Percentiles rank a stretch among this genome's conserved stretches.
phyloP scores from a whole-genome alignment of 306 rosid genomes.

The Urtica urens region DNA sequence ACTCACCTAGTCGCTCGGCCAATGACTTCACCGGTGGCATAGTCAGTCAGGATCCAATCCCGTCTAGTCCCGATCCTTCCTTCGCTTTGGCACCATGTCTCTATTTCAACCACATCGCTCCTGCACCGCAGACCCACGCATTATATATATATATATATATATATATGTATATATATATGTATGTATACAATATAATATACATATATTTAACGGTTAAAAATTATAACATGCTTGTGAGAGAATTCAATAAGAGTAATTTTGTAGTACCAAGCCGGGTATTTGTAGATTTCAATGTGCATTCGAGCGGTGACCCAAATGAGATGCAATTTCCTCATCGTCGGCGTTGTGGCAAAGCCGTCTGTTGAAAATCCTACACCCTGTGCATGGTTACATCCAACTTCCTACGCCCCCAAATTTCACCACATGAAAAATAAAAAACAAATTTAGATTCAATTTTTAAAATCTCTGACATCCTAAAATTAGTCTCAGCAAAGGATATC shows the following conservation, averaged over 20 bases:
- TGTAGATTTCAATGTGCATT: slow-evolving; percentile 96
- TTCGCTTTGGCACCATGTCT: slow-evolving; percentile 91
- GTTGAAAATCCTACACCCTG: slow-evolving; percentile 92
- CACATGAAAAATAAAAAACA: not conserved
- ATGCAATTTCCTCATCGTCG: slow-evolving; percentile 84
- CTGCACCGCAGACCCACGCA: slow-evolving; percentile 29
- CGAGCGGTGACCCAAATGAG: slow-evolving; percentile 99
- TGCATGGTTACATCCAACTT: slow-evolving; percentile 96
- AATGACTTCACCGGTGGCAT: slow-evolving; percentile 58
- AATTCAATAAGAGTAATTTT: slow-evolving; percentile 5
- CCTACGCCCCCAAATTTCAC: slow-evolving; percentile 40
- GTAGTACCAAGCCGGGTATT: slow-evolving; percentile 83
- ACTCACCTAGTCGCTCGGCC: slow-evolving; percentile 99
- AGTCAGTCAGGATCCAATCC: slow-evolving; percentile 79
- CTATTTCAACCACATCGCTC: slow-evolving; percentile 95
- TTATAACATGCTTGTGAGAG: slow-evolving; percentile 3
- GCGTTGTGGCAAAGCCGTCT: slow-evolving; percentile 88
- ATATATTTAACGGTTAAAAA: not conserved
- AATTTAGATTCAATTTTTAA: not conserved
- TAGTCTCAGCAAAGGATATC: too few relatives aligned
- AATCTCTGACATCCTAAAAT: too few relatives aligned
- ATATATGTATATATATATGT: too few relatives aligned
- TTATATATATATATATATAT: slow-evolving; percentile 3
- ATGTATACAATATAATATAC: too few relatives aligned
- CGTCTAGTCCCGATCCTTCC: slow-evolving; percentile 93